A percentile compares a stretch with the other conserved stretches of the same genome.
Conservation (phyloP, 768 basidiomycete genomes). For the Lactifluus subvellereus region DNA sequence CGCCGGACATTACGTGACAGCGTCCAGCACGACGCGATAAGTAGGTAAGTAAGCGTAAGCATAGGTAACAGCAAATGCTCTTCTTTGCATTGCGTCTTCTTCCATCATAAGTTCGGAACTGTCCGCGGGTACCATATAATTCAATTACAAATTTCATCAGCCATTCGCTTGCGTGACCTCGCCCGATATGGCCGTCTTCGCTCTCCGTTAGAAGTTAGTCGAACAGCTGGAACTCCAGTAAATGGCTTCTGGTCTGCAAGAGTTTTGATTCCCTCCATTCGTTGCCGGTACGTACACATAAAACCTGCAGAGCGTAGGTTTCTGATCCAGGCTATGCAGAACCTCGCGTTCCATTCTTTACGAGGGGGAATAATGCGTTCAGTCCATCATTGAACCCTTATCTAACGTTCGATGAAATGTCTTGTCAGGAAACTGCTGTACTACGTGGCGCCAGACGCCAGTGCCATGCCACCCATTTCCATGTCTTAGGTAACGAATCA, state of each 20-base stretch:
- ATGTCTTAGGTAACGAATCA: neutral
- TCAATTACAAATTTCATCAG: neutral
- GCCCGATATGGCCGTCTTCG: no score
- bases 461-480: neutral
- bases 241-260: no score
- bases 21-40: neutral
- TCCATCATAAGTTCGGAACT: neutral
- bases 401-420: neutral
- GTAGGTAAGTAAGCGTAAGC: neutral
- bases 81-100: neutral
- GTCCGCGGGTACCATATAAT: neutral
- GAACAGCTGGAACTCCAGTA: no score
- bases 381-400: neutral
- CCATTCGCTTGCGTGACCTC: neutral
- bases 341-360: neutral
- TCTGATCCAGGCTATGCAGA: neutral
- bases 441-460: neutral
- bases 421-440: neutral
- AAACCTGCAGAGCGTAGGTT: neutral
- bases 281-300: neutral
- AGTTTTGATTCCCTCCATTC: neutral
- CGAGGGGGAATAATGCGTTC: neutral
- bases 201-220: no score
- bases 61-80: neutral
- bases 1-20: neutral